Evolutionary conservation across 371 early-diverging fungal species (phyloP).

Genomic region (Mucor piriformis): DNA sequence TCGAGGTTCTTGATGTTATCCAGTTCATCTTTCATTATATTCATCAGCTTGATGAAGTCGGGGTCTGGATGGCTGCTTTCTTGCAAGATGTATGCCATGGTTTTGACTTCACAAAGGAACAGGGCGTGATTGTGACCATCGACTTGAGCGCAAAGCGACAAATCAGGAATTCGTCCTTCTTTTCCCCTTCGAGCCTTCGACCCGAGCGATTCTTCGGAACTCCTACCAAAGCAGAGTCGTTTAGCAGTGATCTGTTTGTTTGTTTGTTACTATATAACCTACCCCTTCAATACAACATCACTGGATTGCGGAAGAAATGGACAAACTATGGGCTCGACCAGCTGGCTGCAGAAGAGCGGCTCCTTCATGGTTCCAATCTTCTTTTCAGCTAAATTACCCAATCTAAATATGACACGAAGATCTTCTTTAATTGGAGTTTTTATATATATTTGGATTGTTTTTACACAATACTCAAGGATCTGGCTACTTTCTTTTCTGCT

Average conservation of each 20-base stretch:
- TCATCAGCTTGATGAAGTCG: background rate
- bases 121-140: background rate
- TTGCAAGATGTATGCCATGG: background rate
- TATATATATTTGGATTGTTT: too few species aligned
- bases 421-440: too few species aligned
- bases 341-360: too few species aligned
- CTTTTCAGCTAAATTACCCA: background rate
- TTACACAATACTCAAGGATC: too few species aligned
- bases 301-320: background rate
- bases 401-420: too few species aligned
- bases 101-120: background rate
- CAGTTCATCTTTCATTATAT: background rate
- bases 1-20: background rate
- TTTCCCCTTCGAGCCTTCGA: background rate
- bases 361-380: background rate
- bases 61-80: background rate
- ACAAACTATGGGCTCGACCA: background rate
- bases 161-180: background rate
- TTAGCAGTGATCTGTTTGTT: background rate
- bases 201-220: background rate
- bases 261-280: background rate
- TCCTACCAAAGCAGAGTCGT: background rate
- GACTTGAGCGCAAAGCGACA: background rate
- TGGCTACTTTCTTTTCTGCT: too few species aligned
- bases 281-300: background rate